These are phyloP conservation scores for Kwoniella sp. DNA, from an alignment of 768 basidiomycete species.

Conservation along the genomic window DNA sequence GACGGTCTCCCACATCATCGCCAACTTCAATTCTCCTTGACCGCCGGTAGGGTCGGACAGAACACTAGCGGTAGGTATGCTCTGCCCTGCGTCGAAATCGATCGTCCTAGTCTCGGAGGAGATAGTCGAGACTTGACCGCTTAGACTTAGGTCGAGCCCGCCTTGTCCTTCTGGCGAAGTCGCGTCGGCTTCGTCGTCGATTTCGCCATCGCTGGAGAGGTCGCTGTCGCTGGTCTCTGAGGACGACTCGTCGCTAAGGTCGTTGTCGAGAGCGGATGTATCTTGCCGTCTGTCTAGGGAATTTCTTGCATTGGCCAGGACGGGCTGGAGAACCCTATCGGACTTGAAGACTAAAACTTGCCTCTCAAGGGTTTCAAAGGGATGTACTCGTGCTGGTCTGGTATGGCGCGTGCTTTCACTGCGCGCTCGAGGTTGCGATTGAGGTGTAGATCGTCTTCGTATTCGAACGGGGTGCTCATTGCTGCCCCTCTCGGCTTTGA, in stretches of 20 bases:
- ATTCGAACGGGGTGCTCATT: background rate
- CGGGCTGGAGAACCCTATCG: background rate
- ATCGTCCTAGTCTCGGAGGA: slow-evolving; percentile 9
- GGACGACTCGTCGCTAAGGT: background rate
- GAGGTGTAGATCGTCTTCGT: background rate
- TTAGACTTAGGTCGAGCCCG: background rate
- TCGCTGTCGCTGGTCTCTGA: background rate
- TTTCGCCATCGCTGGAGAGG: background rate
- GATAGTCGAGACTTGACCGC: background rate
- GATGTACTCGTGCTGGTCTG: background rate
- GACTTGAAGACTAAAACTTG: background rate
- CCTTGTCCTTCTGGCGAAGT: background rate
- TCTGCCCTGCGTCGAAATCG: slow-evolving; percentile 6
- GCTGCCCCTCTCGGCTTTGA: background rate
- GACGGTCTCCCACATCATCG: slow-evolving; percentile 18
- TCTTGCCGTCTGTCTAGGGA: background rate
- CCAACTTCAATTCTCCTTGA: slow-evolving; percentile 5
- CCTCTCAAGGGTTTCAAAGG: background rate
- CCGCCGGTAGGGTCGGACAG: slow-evolving; percentile 6
- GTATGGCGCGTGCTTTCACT: background rate
- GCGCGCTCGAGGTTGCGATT: too few relatives aligned
- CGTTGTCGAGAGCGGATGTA: background rate
- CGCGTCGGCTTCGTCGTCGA: background rate
- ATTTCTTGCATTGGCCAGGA: background rate
- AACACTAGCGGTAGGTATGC: slow-evolving; percentile 3